phyloP scores from a whole-genome alignment of 1,139 yeast species.

The Geotrichum phurueaensis region DNA sequence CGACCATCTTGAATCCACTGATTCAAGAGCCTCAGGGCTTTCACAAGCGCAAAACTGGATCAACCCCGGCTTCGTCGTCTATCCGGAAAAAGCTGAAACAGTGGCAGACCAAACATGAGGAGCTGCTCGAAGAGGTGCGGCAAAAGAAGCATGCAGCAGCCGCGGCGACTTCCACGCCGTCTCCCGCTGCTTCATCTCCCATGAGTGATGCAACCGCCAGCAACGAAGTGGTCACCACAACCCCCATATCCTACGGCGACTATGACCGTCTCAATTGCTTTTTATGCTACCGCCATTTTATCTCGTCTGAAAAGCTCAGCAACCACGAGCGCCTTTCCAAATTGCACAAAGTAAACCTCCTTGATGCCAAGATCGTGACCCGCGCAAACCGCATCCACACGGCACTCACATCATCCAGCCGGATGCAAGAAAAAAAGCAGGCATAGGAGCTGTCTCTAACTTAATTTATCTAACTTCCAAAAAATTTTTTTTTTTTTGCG shows the following conservation, averaged over 20 bases:
- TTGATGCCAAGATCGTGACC: not conserved
- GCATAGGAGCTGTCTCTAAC: no score
- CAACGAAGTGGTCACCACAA: not conserved
- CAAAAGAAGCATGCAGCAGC: not conserved
- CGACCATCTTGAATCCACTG: not conserved
- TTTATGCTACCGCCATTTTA: conserved; percentile 10
- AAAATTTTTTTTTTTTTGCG: not conserved
- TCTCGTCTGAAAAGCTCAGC: conserved; percentile 12
- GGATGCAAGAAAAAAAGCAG: not conserved
- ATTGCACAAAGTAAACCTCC: conserved; percentile 6
- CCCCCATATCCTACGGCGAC: conserved; percentile 8
- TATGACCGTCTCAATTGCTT: conserved; percentile 12
- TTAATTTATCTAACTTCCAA: not conserved
- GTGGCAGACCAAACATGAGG: conserved; percentile 6
- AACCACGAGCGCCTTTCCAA: conserved; percentile 11
- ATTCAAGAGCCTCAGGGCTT: not conserved
- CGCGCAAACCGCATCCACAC: not conserved
- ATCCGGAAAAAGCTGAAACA: conserved; percentile 4
- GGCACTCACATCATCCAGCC: not conserved
- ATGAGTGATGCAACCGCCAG: not conserved
- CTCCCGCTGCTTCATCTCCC: not conserved
- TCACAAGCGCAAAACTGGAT: not conserved
- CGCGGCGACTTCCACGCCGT: not conserved
- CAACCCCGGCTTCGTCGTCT: not conserved
- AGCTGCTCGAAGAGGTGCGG: conserved; percentile 2